Base-by-base conservation (phyloP, 495 filamentous ascomycete genomes). In the Aspergillus egyptiacus region DNA sequence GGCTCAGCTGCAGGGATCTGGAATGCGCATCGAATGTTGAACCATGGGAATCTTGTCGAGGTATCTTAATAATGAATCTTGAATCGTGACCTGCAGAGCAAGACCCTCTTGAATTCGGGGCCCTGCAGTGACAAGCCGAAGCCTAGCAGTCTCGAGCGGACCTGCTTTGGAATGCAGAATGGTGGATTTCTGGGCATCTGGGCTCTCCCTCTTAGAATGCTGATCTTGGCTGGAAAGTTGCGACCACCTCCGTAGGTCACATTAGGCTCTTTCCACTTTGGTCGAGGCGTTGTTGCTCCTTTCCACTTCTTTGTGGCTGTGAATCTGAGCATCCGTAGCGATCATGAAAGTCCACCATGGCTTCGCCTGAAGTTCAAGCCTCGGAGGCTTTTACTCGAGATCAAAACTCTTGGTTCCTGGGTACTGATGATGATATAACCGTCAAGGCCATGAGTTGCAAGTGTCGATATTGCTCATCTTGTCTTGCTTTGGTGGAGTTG, bases 311-410 rank as follows among this genome's bases (percentile, higher is more conserved):
- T 55, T 59, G 48, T 48, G 57, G 56, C 47, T 10, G 46, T 63
- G 61, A 64, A 61, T 64, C 56, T 62, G 61, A 64, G 63, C 63
- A 42, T 58, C 54, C 51, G 55, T 58, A 65, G 58, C 58, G 56
- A 65, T 64, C 56, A 56, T 48, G 44, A 19, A 49, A 39, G 31
- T 46, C 39, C 47, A 36, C 37, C 25, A 25, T 31, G 25, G 23
- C 10, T 3, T 17, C 3, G 22, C 40, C 32, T 31, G 25, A n/a
- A n/a, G n/a, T n/a, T n/a, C n/a, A n/a, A n/a, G n/a, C n/a, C n/a
- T n/a, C n/a, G n/a, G n/a, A n/a, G n/a, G n/a, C n/a, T n/a, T n/a
- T n/a, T n/a, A n/a, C n/a, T n/a, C n/a, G n/a, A n/a, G n/a, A 37
- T 18, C 11, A 17, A 20, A 20, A 20, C 6, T 37, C 17, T 31